Evolutionary conservation across 2,329 filamentous ascomycete species (phyloP).

Genomic region (Huntiella decipiens): DNA sequence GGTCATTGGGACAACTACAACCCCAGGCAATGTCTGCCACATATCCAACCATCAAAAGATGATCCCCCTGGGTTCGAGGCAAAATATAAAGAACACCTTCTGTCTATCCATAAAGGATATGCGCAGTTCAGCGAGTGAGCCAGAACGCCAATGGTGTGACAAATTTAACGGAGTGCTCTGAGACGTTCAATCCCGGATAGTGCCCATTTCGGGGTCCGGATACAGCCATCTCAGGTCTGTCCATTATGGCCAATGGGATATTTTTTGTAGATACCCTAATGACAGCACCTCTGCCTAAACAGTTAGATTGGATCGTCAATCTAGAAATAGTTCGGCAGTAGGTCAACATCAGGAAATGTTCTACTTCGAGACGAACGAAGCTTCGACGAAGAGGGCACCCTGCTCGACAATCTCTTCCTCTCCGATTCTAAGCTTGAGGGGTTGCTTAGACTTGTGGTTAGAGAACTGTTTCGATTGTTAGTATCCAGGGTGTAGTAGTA

Average conservation of each 20-base stretch:
- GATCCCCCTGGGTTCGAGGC: too few species aligned
- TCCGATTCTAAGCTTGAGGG: slow-evolving; percentile 68
- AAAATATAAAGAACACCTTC: too few species aligned
- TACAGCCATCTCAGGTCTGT: neutral
- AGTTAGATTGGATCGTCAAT: slow-evolving; percentile 1
- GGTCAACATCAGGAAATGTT: neutral
- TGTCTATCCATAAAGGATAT: too few species aligned
- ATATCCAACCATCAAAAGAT: too few species aligned
- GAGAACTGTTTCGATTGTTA: slow-evolving; percentile 38
- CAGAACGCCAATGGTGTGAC: too few species aligned
- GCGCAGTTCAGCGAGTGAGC: too few species aligned
- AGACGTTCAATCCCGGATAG: too few species aligned
- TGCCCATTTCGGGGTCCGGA: too few species aligned
- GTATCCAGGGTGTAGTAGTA: slow-evolving; percentile 2
- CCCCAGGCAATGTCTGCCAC: too few species aligned
- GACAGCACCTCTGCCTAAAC: neutral
- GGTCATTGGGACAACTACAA: too few species aligned
- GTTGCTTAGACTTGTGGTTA: slow-evolving; percentile 41
- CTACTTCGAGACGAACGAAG: slow-evolving; percentile 73
- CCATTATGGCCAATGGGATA: neutral
- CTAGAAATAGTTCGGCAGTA: neutral
- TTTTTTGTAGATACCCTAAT: neutral
- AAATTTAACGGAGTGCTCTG: too few species aligned
- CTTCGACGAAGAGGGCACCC: slow-evolving; percentile 67
- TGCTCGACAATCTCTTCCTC: slow-evolving; percentile 62